Percentiles rank a stretch among this genome's conserved stretches.
These are phyloP conservation scores for Fusarium torreyae DNA, from an alignment of 2,329 filamentous ascomycete genomes.

Conservation along the genomic window DNA sequence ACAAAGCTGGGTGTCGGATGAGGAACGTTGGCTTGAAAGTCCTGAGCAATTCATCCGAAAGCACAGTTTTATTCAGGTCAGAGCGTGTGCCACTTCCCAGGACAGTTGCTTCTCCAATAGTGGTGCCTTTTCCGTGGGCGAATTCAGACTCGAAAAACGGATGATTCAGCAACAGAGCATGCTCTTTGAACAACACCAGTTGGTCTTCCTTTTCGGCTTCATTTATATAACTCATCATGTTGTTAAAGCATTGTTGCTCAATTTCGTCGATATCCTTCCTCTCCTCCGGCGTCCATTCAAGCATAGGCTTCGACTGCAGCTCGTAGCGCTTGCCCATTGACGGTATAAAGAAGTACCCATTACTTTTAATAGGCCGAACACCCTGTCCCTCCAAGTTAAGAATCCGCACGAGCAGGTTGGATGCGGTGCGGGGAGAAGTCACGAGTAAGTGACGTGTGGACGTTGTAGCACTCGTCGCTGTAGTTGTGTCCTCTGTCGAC, in stretches of 20 bases:
- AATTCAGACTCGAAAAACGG: neutral
- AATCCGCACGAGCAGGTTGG: neutral
- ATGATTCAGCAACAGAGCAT: neutral
- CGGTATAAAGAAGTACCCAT: neutral
- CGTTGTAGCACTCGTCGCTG: too few relatives aligned
- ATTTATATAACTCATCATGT: neutral
- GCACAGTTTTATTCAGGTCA: neutral
- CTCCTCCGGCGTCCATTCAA: neutral
- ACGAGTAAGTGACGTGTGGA: neutral
- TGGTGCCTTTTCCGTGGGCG: neutral
- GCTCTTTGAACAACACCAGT: neutral
- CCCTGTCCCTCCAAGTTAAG: neutral
- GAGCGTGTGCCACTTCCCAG: neutral
- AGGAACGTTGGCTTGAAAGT: conserved; percentile 6
- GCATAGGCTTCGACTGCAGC: neutral
- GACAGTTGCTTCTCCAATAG: neutral
- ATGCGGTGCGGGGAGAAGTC: neutral
- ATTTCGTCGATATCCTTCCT: neutral
- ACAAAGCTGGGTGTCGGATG: neutral
- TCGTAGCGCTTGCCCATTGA: neutral
- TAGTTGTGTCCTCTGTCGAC: too few relatives aligned
- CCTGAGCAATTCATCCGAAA: neutral
- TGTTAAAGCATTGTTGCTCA: neutral
- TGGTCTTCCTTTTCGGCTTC: neutral
- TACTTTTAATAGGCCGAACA: neutral